These are phyloP conservation scores for Gastrolobium villosum DNA, from an alignment of 306 rosid genomes.

Conservation along the genomic window DNA sequence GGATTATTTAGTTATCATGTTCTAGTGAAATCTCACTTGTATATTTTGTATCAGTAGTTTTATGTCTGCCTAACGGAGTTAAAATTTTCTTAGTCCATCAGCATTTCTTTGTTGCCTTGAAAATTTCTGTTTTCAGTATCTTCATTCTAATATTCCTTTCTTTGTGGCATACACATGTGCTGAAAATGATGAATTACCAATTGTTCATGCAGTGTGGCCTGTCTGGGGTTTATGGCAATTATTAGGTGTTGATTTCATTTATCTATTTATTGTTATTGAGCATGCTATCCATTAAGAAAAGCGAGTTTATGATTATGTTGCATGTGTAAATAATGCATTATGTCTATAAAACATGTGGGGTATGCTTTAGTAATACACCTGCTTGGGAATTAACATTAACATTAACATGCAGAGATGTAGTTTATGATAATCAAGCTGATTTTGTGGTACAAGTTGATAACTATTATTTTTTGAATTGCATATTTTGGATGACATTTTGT, in stretches of 20 bases:
- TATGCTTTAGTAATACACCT: constrained; percentile 8
- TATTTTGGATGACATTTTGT: not conserved
- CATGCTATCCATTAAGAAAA: constrained; percentile 3
- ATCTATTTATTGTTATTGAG: constrained; percentile 24
- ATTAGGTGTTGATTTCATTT: not conserved
- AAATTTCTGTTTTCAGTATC: not conserved
- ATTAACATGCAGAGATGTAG: constrained; percentile 1
- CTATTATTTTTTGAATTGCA: not conserved
- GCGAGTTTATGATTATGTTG: not conserved
- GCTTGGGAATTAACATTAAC: constrained; percentile 19
- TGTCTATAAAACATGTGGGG: constrained; percentile 2
- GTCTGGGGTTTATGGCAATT: constrained; percentile 30
- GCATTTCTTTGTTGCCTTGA: constrained; percentile 1
- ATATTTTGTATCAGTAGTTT: constrained; percentile 22
- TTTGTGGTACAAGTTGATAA: constrained; percentile 20
- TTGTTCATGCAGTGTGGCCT: constrained; percentile 1
- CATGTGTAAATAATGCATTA: constrained; percentile 11
- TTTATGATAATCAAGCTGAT: constrained; percentile 11
- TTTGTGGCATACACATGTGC: not conserved
- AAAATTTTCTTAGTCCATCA: not conserved
- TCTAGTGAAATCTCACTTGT: constrained; percentile 15
- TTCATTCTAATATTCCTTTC: constrained; percentile 2
- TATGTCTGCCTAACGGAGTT: constrained; percentile 19
- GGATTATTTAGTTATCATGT: constrained; percentile 26
- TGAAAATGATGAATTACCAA: constrained; percentile 27